Conservation (phyloP, 495 filamentous ascomycete species). For the Penicillium waksmanii region DNA sequence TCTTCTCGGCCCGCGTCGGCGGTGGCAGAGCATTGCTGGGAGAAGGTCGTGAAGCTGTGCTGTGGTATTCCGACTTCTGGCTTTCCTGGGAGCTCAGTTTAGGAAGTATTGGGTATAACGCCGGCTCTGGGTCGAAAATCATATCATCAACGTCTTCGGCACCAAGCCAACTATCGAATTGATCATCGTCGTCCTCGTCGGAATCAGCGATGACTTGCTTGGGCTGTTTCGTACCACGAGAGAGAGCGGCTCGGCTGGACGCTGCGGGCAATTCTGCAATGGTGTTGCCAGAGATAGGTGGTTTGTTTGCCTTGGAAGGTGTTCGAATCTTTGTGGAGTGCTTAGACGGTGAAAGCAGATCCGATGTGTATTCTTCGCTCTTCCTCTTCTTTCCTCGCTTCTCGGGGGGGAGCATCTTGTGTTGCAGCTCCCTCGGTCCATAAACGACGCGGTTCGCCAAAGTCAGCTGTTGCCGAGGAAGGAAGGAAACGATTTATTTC, state of each 20-base stretch:
- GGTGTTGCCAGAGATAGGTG: conserved; percentile 1
- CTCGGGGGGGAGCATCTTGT: conserved; percentile 42
- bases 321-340: conserved; percentile 30
- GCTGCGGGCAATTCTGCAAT: conserved; percentile 4
- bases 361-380: conserved; percentile 66
- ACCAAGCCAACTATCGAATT: conserved; percentile 26
- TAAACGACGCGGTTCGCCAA: conserved; percentile 56
- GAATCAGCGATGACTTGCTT: conserved; percentile 46
- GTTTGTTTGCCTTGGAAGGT: conserved; percentile 16
- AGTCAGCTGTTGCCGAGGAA: conserved; percentile 47
- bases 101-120: conserved; percentile 39
- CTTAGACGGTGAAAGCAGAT: conserved; percentile 42
- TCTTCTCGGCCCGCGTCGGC: conserved; percentile 16
- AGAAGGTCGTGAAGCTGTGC: not conserved
- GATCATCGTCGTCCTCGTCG: conserved; percentile 47
- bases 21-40: conserved; percentile 9
- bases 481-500: conserved; percentile 47
- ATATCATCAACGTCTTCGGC: conserved; percentile 34
- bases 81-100: conserved; percentile 21
- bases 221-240: conserved; percentile 8
- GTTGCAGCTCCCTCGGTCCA: conserved; percentile 64
- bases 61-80: conserved; percentile 8
- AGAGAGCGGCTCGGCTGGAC: conserved; percentile 1
- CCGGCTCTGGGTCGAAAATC: conserved; percentile 24
- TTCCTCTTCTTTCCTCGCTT: conserved; percentile 72